Percentiles rank a stretch among this genome's conserved stretches.
Conservation (phyloP, 1,284 basidiomycete genomes). For the Baeospora myosura region DNA sequence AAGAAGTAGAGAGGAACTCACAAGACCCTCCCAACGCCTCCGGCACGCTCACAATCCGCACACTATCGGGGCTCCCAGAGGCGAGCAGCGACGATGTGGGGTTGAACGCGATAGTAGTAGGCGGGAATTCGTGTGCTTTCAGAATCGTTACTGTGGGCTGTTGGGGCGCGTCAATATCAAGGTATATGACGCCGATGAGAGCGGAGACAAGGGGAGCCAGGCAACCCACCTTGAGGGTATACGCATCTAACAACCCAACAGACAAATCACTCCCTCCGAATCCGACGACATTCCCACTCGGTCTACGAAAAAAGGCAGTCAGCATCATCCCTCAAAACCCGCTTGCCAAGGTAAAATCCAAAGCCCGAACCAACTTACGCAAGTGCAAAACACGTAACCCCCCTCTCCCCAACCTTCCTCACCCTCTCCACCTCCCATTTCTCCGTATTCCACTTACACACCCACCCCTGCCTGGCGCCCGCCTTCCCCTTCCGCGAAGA, state of each 20-base stretch:
- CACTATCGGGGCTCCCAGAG: slow-evolving; percentile 85
- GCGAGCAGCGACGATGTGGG: slow-evolving; percentile 78
- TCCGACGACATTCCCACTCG: slow-evolving; percentile 76
- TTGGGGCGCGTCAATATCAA: no score
- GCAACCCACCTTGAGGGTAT: slow-evolving; percentile 65
- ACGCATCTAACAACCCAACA: slow-evolving; percentile 80
- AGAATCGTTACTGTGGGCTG: slow-evolving; percentile 85
- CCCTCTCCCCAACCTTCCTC: slow-evolving; percentile 67
- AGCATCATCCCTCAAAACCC: no score
- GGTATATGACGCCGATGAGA: slow-evolving; percentile 1
- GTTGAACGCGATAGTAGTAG: slow-evolving; percentile 86
- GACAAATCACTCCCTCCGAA: slow-evolving; percentile 86
- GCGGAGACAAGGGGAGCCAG: not conserved
- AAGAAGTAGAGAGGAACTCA: slow-evolving; percentile 33
- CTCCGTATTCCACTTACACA: slow-evolving; percentile 59
- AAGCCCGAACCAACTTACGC: slow-evolving; percentile 15
- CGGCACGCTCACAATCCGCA: slow-evolving; percentile 79
- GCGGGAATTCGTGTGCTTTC: slow-evolving; percentile 92
- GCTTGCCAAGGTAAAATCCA: slow-evolving; percentile 1
- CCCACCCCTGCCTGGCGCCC: slow-evolving; percentile 48
- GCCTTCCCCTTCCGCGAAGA: slow-evolving; percentile 44
- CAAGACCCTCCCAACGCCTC: slow-evolving; percentile 42
- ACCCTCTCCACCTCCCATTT: slow-evolving; percentile 52
- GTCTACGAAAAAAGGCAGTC: slow-evolving; percentile 34
- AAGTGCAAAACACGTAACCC: slow-evolving; percentile 84